Percentiles rank a stretch among this genome's conserved stretches.
Evolutionary conservation across 805 yeast genomes (phyloP).

Genomic region (Clavispora fructus): DNA sequence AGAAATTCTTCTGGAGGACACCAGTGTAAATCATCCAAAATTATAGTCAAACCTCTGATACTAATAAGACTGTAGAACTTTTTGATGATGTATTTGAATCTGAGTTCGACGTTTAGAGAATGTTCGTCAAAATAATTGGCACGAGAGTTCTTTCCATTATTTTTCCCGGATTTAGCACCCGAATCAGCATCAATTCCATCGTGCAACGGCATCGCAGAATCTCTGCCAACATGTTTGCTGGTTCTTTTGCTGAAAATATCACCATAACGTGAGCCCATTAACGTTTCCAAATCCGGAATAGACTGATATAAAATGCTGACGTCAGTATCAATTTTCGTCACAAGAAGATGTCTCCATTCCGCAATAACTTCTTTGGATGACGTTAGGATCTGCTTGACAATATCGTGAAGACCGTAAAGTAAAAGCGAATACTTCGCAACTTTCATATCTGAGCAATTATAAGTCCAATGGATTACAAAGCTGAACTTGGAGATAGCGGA

Average conservation of each 20-base stretch:
- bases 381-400: slow-evolving; percentile 38
- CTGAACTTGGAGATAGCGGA: slow-evolving; percentile 26
- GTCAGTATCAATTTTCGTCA: slow-evolving; percentile 36
- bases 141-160: not conserved
- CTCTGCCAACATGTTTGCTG: not conserved
- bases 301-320: slow-evolving; percentile 34
- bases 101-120: slow-evolving; percentile 27
- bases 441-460: slow-evolving; percentile 18
- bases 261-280: slow-evolving; percentile 39
- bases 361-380: slow-evolving; percentile 28
- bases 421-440: slow-evolving; percentile 33
- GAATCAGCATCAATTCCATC: not conserved
- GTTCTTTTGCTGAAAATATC: not conserved
- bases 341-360: slow-evolving; percentile 38
- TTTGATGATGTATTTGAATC: slow-evolving; percentile 39
- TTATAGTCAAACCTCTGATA: slow-evolving; percentile 37
- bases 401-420: slow-evolving; percentile 32
- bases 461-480: slow-evolving; percentile 29
- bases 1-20: slow-evolving; percentile 29
- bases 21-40: slow-evolving; percentile 45
- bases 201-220: not conserved
- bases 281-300: slow-evolving; percentile 40
- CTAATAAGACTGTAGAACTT: slow-evolving; percentile 38
- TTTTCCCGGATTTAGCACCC: not conserved
- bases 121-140: slow-evolving; percentile 5